These are phyloP conservation scores for Royoungia palumana DNA, from an alignment of 768 basidiomycete genomes.

Conservation along the genomic window DNA sequence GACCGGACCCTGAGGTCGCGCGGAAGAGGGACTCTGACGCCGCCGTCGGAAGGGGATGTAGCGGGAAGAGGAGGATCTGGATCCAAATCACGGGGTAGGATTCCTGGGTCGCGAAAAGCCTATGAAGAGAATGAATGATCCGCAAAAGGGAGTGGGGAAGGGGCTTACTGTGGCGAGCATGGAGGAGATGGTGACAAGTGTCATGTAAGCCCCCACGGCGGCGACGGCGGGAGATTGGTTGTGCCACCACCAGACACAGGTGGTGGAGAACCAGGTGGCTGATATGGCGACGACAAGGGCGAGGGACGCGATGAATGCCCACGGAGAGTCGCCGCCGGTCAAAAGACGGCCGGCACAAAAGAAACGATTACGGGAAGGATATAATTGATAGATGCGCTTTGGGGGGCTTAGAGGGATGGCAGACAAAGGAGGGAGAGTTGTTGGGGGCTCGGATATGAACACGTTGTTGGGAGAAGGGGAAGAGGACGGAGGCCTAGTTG, in stretches of 20 bases:
- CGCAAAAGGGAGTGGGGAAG: conserved; percentile 1
- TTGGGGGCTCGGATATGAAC: conserved; percentile 31
- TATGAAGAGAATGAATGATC: conserved; percentile 20
- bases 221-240: conserved; percentile 71
- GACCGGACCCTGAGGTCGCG: conserved; percentile 76
- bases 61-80: conserved; percentile 76
- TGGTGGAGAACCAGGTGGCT: conserved; percentile 85
- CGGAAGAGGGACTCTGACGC: conserved; percentile 62
- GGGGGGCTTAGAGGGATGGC: conserved; percentile 31
- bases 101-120: conserved; percentile 84
- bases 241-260: conserved; percentile 86
- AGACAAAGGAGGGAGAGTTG: conserved; percentile 32
- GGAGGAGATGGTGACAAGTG: conserved; percentile 62
- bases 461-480: conserved; percentile 27
- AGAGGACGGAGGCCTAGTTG: conserved; percentile 20
- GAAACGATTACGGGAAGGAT: conserved; percentile 75
- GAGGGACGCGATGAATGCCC: conserved; percentile 72
- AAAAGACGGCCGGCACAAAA: conserved; percentile 69
- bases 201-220: conserved; percentile 59
- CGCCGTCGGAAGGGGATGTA: conserved; percentile 60
- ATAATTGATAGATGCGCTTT: conserved; percentile 56
- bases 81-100: conserved; percentile 85
- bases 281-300: conserved; percentile 61
- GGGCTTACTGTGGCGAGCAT: conserved; percentile 73
- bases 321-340: conserved; percentile 82